A percentile compares a stretch with the other conserved stretches of the same genome.
Evolutionary conservation across 176 grass and related monocot species (phyloP).

Genomic region (Aegilops sharonensis): DNA sequence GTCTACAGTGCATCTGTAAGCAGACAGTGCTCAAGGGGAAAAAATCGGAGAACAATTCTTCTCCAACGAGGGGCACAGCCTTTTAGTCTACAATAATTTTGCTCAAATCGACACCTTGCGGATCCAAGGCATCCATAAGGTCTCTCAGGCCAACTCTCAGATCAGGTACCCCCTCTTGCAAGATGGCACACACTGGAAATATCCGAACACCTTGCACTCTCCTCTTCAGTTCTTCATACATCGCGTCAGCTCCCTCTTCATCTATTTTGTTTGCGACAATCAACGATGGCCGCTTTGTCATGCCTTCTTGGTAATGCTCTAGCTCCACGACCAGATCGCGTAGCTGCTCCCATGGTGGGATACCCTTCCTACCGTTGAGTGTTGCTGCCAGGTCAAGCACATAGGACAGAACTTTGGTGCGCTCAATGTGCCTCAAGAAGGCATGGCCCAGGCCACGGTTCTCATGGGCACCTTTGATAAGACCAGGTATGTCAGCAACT

Average conservation of each 20-base stretch:
- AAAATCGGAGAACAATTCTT: not conserved
- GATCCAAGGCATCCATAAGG: slow-evolving; percentile 64
- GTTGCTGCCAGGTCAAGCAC: slow-evolving; percentile 69
- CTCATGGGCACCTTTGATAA: slow-evolving; percentile 80
- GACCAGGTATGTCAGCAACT: slow-evolving; percentile 84
- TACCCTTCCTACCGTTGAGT: slow-evolving; percentile 56
- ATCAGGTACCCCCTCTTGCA: slow-evolving; percentile 69
- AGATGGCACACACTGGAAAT: slow-evolving; percentile 81
- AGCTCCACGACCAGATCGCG: slow-evolving; percentile 63
- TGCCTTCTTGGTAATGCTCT: slow-evolving; percentile 72
- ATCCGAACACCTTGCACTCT: slow-evolving; percentile 62
- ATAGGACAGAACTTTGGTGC: slow-evolving; percentile 77
- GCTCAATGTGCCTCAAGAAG: slow-evolving; percentile 92
- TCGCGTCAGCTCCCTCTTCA: slow-evolving; percentile 61
- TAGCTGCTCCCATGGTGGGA: slow-evolving; percentile 81
- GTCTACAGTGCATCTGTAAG: not conserved
- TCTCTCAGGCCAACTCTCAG: slow-evolving; percentile 64
- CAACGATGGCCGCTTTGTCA: slow-evolving; percentile 69
- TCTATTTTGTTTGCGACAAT: slow-evolving; percentile 88
- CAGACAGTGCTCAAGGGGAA: not conserved
- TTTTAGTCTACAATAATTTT: slow-evolving; percentile 50
- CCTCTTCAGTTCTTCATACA: slow-evolving; percentile 58
- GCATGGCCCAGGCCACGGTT: slow-evolving; percentile 87
- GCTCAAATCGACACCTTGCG: slow-evolving; percentile 41
- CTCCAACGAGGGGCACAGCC: not conserved